Evolutionary conservation across 768 basidiomycete species (phyloP), one percentile per base, ranked within the genome.

Genomic region (Amanita molliuscula): DNA sequence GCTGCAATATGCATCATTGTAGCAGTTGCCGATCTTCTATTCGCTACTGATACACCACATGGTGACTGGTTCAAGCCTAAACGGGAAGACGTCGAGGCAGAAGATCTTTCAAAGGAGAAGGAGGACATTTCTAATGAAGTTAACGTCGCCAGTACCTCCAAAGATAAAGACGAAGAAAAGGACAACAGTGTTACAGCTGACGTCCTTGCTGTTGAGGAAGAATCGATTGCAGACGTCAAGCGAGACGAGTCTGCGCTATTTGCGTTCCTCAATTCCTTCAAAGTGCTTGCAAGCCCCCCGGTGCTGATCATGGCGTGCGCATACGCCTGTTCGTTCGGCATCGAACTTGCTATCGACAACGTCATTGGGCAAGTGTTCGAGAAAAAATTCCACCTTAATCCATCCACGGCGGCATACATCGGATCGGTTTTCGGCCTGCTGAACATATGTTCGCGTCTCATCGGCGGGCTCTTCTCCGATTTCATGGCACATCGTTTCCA

Each of bases 221-320:
- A 47, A 37, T 23, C 35, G 5, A 47, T 47, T 6, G 23, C 8
- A 15, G 46, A 47, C 21, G 46, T 47, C 20, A 37, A 23, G 15
- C 46, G 58, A 54, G 34, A 44, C 44, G 44, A 37, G 26, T 37
- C 25, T 23, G 8, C 47, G 7, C 34, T 43, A 26, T 47, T 13
- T 16, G 74, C 76, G 1, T 20, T 55, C 33, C 54, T 59, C 29
- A 51, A 61, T 1, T 66, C 68, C 11, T 6, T 55, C 16, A 48
- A 56, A 35, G 67, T 78, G 44, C 21, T 75, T 21, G 9, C 54
- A 16, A 70, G 56, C 49, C 75, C 75, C 1, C 53, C 75, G 10
- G 80, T 78, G 1, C 79, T 78, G 75, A 68, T 81, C 2, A 78
- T 78, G 0, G 61, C 73, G 0, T 57, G 78, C 7, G 74, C 72